A percentile compares a stretch with the other conserved stretches of the same genome.
Conservation (phyloP, 805 yeast species). For the Ogataea paraovalis region DNA sequence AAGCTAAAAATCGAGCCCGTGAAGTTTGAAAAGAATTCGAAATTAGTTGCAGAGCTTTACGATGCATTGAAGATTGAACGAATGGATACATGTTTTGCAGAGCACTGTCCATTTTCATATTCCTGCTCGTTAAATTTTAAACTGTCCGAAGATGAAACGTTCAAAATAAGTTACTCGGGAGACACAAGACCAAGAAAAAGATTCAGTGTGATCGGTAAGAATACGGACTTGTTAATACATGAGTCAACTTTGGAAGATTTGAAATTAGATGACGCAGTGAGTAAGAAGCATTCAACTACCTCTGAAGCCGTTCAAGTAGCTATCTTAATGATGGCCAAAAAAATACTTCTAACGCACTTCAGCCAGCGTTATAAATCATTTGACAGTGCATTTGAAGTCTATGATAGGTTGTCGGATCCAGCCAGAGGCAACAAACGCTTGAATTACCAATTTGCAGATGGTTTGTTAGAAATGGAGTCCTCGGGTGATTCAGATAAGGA, state of each 20-base stretch:
- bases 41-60: conserved; percentile 28
- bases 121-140: conserved; percentile 53
- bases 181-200: conserved; percentile 81
- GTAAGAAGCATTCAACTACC: conserved; percentile 83
- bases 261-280: conserved; percentile 68
- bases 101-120: conserved; percentile 83
- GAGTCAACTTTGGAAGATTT: conserved; percentile 91
- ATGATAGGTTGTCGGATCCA: conserved; percentile 20
- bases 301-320: conserved; percentile 79
- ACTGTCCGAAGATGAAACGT: conserved; percentile 28
- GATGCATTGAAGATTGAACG: conserved; percentile 38
- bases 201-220: conserved; percentile 58
- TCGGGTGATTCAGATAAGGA: neutral
- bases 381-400: conserved; percentile 23
- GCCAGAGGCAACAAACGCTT: neutral
- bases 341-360: conserved; percentile 82
- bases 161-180: conserved; percentile 86
- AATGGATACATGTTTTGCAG: conserved; percentile 66
- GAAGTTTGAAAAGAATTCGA: conserved; percentile 1
- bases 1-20: conserved; percentile 1
- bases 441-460: no score
- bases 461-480: neutral
- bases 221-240: conserved; percentile 76
- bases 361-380: conserved; percentile 79
- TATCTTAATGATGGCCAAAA: conserved; percentile 64